These are phyloP conservation scores for Umbelopsis sp. DNA, from an alignment of 371 early-diverging fungal species.

Conservation along the genomic window DNA sequence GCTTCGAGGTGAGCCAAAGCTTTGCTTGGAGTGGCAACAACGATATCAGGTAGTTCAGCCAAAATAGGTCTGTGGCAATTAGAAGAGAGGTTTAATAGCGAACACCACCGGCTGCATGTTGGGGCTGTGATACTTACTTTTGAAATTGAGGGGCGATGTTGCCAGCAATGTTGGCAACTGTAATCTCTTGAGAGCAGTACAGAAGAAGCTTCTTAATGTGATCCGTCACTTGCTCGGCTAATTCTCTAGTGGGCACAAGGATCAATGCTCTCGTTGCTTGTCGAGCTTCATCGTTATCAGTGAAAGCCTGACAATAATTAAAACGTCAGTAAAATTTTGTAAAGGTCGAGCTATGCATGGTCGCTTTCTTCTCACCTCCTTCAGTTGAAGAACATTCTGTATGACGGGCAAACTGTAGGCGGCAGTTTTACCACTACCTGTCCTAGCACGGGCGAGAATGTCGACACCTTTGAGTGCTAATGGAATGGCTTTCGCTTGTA, in stretches of 20 bases:
- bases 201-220: constrained; percentile 73
- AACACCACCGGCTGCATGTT: background rate
- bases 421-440: constrained; percentile 99
- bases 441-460: constrained; percentile 96
- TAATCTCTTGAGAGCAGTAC: constrained; percentile 73
- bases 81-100: background rate
- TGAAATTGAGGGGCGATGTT: constrained; percentile 65
- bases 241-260: constrained; percentile 96
- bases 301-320: background rate
- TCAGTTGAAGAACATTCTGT: constrained; percentile 81
- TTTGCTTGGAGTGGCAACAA: constrained; percentile 85
- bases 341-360: background rate
- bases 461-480: constrained; percentile 96
- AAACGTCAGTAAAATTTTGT: background rate
- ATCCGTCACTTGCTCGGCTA: constrained; percentile 89
- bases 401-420: constrained; percentile 96
- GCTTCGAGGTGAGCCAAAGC: constrained; percentile 73
- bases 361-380: constrained; percentile 53
- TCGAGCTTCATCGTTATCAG: background rate
- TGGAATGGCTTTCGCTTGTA: constrained; percentile 95
- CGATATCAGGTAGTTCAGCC: constrained; percentile 82
- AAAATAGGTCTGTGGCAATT: constrained; percentile 68
- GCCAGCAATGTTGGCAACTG: constrained; percentile 74
- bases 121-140: constrained; percentile 42
- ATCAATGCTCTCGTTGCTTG: constrained; percentile 55